Conservation (phyloP, 1,284 basidiomycete genomes). For the Thelephora terrestris region DNA sequence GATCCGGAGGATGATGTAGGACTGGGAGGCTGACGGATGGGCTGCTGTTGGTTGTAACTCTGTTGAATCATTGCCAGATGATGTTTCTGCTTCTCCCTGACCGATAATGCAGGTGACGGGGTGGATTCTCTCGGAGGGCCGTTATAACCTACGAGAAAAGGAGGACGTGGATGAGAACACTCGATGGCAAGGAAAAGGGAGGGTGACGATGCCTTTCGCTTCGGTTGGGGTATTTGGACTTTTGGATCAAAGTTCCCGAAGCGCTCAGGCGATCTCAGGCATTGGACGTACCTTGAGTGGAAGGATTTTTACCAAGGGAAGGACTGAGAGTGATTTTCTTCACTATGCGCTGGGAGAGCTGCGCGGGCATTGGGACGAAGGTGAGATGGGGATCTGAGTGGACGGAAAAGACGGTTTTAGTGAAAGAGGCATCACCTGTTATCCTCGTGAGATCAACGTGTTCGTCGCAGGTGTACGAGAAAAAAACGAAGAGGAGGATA, state of each 20-base stretch:
- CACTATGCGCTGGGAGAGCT: background rate
- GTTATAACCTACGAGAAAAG: slow-evolving; percentile 21
- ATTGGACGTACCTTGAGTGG: background rate
- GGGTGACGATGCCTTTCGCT: background rate
- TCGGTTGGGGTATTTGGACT: background rate
- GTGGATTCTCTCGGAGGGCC: slow-evolving; percentile 53
- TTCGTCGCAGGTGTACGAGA: background rate
- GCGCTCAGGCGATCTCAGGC: background rate
- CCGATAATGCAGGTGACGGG: slow-evolving; percentile 43
- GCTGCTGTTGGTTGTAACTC: slow-evolving; percentile 26
- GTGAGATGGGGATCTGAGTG: background rate
- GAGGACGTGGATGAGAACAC: too few relatives aligned
- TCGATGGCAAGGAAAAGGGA: background rate
- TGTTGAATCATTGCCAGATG: slow-evolving; percentile 46
- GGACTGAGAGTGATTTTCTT: background rate
- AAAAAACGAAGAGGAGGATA: background rate
- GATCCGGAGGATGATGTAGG: slow-evolving; percentile 44
- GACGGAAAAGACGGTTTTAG: background rate
- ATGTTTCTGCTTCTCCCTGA: slow-evolving; percentile 48
- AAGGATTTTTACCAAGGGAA: background rate
- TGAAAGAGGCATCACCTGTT: background rate
- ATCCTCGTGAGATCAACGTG: slow-evolving; percentile 1
- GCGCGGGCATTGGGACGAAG: background rate
- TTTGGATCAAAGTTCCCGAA: background rate
- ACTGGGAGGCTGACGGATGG: slow-evolving; percentile 34